Conservation (phyloP, 192 early-diverging fungal genomes). For the Spizellomyces sp. region DNA sequence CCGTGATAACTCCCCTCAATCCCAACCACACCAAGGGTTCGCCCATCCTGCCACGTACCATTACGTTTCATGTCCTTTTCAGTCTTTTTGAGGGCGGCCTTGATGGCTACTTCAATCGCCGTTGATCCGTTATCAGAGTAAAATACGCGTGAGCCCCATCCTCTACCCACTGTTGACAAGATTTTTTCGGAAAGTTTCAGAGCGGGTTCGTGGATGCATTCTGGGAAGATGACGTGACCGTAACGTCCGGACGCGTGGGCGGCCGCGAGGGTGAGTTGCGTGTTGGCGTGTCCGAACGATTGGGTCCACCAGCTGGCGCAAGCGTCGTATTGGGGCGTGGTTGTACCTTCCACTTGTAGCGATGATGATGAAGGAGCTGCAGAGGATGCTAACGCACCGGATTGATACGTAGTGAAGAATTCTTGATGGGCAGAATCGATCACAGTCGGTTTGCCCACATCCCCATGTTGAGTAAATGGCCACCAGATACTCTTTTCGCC, state of each 20-base stretch:
- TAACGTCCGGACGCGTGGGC: constrained; percentile 73
- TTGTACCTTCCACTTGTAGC: constrained; percentile 12
- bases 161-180: constrained; percentile 51
- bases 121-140: constrained; percentile 83
- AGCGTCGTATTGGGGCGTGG: constrained; percentile 57
- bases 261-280: constrained; percentile 56
- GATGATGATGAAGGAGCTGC: background rate
- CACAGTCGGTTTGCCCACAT: constrained; percentile 60
- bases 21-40: constrained; percentile 63
- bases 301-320: constrained; percentile 87
- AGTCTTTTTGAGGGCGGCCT: constrained; percentile 69
- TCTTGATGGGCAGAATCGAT: constrained; percentile 78
- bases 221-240: constrained; percentile 81
- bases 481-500: constrained; percentile 68
- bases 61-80: constrained; percentile 30
- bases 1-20: constrained; percentile 82
- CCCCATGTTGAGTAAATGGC: constrained; percentile 79
- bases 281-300: constrained; percentile 71
- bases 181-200: constrained; percentile 61
- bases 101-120: constrained; percentile 78
- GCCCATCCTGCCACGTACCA: constrained; percentile 29
- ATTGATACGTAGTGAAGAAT: constrained; percentile 56
- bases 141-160: constrained; percentile 74
- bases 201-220: constrained; percentile 69
- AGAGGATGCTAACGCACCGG: background rate